These are phyloP conservation scores for Cryptococcus floricola DNA, from an alignment of 1,284 basidiomycete genomes.

Conservation along the genomic window DNA sequence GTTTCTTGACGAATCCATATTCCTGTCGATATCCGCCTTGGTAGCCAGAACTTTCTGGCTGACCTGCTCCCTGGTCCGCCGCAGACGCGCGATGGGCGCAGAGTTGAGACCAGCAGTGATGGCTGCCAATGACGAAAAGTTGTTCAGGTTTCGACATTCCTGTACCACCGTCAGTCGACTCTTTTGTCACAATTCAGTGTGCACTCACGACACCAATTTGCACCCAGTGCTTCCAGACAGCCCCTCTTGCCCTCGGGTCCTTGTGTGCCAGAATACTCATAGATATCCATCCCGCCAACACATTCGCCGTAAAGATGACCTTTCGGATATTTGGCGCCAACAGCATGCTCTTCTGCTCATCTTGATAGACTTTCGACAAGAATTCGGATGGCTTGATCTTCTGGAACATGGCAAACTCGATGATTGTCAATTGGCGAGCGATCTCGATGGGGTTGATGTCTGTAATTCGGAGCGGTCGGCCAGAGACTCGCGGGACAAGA, in stretches of 20 bases:
- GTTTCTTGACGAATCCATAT: slow-evolving; percentile 85
- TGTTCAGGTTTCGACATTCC: slow-evolving; percentile 85
- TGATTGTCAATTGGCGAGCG: slow-evolving; percentile 87
- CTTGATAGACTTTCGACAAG: slow-evolving; percentile 56
- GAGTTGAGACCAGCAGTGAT: slow-evolving; percentile 92
- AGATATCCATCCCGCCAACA: slow-evolving; percentile 79
- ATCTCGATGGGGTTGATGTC: slow-evolving; percentile 74
- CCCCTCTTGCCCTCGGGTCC: slow-evolving; percentile 77
- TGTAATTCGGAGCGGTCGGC: slow-evolving; percentile 29
- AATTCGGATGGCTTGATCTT: slow-evolving; percentile 89
- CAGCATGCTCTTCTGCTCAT: slow-evolving; percentile 12
- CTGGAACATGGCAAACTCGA: slow-evolving; percentile 83
- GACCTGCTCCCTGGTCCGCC: slow-evolving; percentile 71
- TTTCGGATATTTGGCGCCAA: slow-evolving; percentile 56
- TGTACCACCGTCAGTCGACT: slow-evolving; percentile 39
- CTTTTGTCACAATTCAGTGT: not conserved
- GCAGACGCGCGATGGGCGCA: slow-evolving; percentile 84
- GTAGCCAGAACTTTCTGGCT: slow-evolving; percentile 48
- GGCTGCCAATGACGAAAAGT: slow-evolving; percentile 96
- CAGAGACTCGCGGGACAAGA: slow-evolving; percentile 29
- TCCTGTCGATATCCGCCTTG: slow-evolving; percentile 67
- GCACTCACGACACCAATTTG: slow-evolving; percentile 76
- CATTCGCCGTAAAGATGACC: slow-evolving; percentile 85
- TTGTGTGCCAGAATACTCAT: slow-evolving; percentile 74
- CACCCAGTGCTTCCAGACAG: slow-evolving; percentile 83